Conservation (phyloP, 306 rosid genomes). For the Gynostemma pentaphyllum region DNA sequence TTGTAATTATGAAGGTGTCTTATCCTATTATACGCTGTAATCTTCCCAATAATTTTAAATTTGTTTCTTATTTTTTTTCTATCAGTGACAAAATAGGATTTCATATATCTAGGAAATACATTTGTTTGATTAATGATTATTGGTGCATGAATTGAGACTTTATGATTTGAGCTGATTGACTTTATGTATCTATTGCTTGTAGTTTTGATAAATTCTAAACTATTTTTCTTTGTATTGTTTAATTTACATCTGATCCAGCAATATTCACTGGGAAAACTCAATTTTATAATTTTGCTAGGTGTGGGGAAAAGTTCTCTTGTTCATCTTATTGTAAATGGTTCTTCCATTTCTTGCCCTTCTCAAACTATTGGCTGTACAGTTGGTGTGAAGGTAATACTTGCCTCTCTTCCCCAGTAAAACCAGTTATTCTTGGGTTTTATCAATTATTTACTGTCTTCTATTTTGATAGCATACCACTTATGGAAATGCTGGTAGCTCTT, state of each 20-base stretch:
- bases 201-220: neutral
- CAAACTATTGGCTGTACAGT: slow-evolving; percentile 94
- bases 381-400: slow-evolving; percentile 53
- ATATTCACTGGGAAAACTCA: neutral
- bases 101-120: neutral
- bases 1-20: neutral
- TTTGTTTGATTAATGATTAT: neutral
- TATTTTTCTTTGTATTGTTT: neutral
- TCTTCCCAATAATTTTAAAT: neutral
- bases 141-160: neutral
- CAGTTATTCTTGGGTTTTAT: slow-evolving; percentile 15
- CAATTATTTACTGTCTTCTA: neutral
- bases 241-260: neutral
- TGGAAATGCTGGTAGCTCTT: slow-evolving; percentile 81
- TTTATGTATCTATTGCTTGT: neutral
- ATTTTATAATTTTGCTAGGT: slow-evolving; percentile 33
- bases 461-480: slow-evolving; percentile 51
- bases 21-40: neutral
- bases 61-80: no score
- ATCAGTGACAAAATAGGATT: neutral
- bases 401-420: slow-evolving; percentile 2
- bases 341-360: slow-evolving; percentile 55
- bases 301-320: slow-evolving; percentile 95
- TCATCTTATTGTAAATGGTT: slow-evolving; percentile 73
- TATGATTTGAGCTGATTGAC: neutral